phyloP scores from a whole-genome alignment of 306 rosid genomes.

The Dalbergia oliveri region DNA sequence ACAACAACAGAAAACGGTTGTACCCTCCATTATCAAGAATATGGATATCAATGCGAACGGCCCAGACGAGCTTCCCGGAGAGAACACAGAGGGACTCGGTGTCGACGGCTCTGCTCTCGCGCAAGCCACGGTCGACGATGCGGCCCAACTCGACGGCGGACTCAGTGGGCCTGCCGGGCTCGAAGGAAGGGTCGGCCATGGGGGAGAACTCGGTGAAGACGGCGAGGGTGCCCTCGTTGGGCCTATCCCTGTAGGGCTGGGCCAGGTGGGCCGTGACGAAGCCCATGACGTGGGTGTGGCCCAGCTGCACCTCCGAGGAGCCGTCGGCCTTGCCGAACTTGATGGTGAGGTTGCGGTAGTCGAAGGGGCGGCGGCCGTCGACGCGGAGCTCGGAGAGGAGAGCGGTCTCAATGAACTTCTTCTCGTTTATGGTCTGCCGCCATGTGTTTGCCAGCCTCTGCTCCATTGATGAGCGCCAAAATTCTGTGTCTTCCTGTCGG shows the following conservation, averaged over 20 bases:
- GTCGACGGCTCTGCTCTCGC: constrained; percentile 90
- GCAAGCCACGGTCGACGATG: constrained; percentile 80
- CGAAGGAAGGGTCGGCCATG: constrained; percentile 96
- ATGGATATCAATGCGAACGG: constrained; percentile 84
- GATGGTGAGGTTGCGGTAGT: constrained; percentile 73
- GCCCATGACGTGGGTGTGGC: constrained; percentile 79
- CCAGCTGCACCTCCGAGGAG: constrained; percentile 79
- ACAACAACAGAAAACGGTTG: not conserved
- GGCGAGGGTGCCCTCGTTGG: constrained; percentile 90
- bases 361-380: constrained; percentile 90
- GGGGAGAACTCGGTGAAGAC: constrained; percentile 91
- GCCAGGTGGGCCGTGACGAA: constrained; percentile 74
- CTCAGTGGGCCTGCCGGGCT: constrained; percentile 85
- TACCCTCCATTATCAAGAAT: constrained; percentile 92
- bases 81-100: constrained; percentile 85
- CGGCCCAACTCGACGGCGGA: constrained; percentile 85
- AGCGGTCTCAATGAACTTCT: constrained; percentile 72
- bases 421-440: constrained; percentile 67
- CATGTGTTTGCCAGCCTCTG: constrained; percentile 73
- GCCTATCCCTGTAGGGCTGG: constrained; percentile 85
- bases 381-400: constrained; percentile 69
- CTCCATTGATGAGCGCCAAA: constrained; percentile 57
- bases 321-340: constrained; percentile 78
- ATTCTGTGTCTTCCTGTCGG: not conserved
- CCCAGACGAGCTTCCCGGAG: constrained; percentile 85